Evolutionary conservation across 176 grass and related monocot genomes (phyloP).

Genomic region (Aegilops umbellulata): DNA sequence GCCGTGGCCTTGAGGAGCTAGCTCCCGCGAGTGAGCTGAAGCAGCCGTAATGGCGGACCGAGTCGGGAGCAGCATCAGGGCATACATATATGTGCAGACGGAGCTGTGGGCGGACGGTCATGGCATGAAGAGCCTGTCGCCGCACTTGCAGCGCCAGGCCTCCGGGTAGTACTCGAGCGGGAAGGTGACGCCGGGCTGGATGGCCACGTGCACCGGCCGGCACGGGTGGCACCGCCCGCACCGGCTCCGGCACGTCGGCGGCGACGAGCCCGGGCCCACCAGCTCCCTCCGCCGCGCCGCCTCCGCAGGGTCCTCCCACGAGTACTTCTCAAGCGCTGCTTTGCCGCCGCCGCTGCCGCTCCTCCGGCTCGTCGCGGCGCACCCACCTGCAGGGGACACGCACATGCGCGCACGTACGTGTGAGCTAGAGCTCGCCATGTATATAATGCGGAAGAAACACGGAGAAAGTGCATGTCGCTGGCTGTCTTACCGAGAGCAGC

Average conservation of each 20-base stretch:
- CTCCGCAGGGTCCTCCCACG: conserved; percentile 26
- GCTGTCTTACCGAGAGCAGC: conserved; percentile 23
- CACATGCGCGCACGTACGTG: background rate
- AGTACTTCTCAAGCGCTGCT: background rate
- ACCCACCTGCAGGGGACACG: conserved; percentile 15
- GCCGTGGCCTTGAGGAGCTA: background rate
- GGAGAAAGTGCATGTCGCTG: background rate
- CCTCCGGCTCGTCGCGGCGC: conserved; percentile 2
- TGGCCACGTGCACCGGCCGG: conserved; percentile 66
- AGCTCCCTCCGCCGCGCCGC: conserved; percentile 42
- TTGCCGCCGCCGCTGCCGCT: background rate
- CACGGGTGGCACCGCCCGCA: conserved; percentile 70
- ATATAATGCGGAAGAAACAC: background rate
- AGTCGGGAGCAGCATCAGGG: background rate
- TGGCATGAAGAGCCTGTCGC: conserved; percentile 83
- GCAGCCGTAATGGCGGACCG: background rate
- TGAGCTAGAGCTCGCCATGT: background rate
- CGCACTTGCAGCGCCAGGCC: conserved; percentile 90
- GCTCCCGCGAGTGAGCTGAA: background rate
- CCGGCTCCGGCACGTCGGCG: conserved; percentile 68
- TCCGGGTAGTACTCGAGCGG: conserved; percentile 90
- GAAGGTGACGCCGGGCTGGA: conserved; percentile 64
- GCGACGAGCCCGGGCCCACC: conserved; percentile 68
- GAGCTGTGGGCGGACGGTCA: background rate
- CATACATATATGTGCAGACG: background rate